Conservation (phyloP, 2,329 filamentous ascomycete genomes). For the Aspergillus glaucus region DNA sequence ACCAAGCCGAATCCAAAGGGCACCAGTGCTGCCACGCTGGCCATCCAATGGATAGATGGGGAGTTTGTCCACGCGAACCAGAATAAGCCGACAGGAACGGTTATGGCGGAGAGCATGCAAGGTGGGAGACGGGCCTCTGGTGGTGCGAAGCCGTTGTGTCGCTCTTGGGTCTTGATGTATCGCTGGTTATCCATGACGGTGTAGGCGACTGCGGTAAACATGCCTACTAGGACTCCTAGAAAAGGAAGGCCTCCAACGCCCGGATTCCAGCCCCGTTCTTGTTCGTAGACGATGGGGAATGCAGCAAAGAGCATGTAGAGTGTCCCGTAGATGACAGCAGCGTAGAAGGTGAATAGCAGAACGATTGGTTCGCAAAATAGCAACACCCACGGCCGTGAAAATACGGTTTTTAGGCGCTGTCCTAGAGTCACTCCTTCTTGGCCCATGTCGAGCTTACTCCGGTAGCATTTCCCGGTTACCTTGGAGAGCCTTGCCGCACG, state of each 20-base stretch:
- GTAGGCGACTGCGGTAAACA: conserved; percentile 28
- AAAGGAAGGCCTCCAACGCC: conserved; percentile 41
- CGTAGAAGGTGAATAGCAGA: conserved; percentile 38
- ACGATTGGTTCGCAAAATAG: conserved; percentile 45
- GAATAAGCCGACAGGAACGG: conserved; percentile 11
- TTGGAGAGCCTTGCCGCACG: conserved; percentile 42
- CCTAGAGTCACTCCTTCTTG: conserved; percentile 6
- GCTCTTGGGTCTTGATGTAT: conserved; percentile 3
- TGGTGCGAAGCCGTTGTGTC: conserved; percentile 7
- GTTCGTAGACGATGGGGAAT: conserved; percentile 42
- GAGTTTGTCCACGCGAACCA: conserved; percentile 14
- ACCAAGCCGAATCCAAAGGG: conserved; percentile 16
- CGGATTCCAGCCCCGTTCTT: conserved; percentile 36
- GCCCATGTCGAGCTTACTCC: conserved; percentile 18
- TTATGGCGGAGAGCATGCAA: conserved; percentile 10
- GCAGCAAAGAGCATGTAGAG: conserved; percentile 46
- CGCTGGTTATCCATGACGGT: conserved; percentile 27
- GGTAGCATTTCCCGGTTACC: conserved; percentile 41
- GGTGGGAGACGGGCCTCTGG: conserved; percentile 11
- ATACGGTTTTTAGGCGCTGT: conserved; percentile 35
- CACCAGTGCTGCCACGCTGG: conserved; percentile 6
- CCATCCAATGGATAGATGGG: conserved; percentile 9
- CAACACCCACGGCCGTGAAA: conserved; percentile 40
- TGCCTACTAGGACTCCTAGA: conserved; percentile 36
- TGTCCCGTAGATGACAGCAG: conserved; percentile 43